phyloP scores from a whole-genome alignment of 148 eudicot genomes.

The Spergularia marina region DNA sequence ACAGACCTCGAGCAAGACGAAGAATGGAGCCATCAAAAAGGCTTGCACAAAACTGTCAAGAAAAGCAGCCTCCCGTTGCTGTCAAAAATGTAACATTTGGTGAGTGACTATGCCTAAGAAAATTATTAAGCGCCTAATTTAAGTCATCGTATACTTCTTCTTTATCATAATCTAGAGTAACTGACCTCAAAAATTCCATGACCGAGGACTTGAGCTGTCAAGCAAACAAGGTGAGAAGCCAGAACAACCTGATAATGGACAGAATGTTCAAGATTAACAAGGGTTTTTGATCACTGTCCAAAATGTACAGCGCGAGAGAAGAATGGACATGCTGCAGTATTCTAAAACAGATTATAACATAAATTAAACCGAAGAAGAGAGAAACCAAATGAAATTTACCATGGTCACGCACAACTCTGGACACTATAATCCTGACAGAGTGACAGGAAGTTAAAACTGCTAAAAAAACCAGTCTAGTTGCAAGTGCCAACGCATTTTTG shows the following conservation, averaged over 20 bases:
- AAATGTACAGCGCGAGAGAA: too few relatives aligned
- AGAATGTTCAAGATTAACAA: neutral
- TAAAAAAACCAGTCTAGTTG: too few relatives aligned
- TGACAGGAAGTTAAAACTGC: too few relatives aligned
- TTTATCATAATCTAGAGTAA: neutral
- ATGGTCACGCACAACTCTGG: too few relatives aligned
- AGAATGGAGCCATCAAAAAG: slow-evolving; percentile 83
- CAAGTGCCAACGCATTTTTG: too few relatives aligned
- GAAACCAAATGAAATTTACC: too few relatives aligned
- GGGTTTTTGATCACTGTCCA: neutral
- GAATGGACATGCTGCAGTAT: too few relatives aligned
- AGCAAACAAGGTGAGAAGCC: slow-evolving; percentile 67
- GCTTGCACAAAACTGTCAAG: slow-evolving; percentile 77
- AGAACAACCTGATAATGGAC: slow-evolving; percentile 60
- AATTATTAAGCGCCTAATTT: neutral
- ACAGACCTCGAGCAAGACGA: slow-evolving; percentile 82
- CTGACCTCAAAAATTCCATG: slow-evolving; percentile 94
- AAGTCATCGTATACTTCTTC: neutral
- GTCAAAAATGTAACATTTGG: slow-evolving; percentile 12
- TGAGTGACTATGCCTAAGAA: slow-evolving; percentile 5
- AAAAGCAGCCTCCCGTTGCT: slow-evolving; percentile 89
- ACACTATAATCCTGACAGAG: too few relatives aligned
- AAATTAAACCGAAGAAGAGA: too few relatives aligned
- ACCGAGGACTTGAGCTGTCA: slow-evolving; percentile 85
- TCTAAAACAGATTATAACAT: too few relatives aligned